Conservation (phyloP, 306 rosid genomes). For the Cucurbita argyrosperma region DNA sequence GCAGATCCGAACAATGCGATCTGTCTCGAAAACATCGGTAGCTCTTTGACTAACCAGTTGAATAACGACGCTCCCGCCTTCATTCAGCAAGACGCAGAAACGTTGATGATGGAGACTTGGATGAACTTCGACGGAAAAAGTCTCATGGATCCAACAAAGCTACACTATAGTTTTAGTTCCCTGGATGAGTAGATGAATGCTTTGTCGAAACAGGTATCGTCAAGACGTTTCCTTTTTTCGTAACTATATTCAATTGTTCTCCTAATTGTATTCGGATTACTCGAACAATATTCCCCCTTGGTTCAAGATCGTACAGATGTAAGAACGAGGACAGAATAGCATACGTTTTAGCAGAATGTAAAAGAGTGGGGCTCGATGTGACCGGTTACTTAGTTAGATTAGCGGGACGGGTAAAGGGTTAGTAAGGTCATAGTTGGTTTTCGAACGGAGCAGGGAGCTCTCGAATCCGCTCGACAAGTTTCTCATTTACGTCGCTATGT, state of each 20-base stretch:
- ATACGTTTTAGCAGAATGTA: too few relatives aligned
- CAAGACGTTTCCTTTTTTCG: neutral
- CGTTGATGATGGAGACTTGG: slow-evolving; percentile 14
- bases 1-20: slow-evolving; percentile 27
- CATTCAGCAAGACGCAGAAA: slow-evolving; percentile 12
- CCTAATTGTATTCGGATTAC: neutral
- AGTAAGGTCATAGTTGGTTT: neutral
- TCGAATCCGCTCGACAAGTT: neutral
- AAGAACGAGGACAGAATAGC: neutral
- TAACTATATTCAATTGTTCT: neutral
- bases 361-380: neutral
- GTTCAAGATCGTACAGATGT: neutral
- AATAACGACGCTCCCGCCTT: slow-evolving; percentile 19
- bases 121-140: slow-evolving; percentile 21
- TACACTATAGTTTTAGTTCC: slow-evolving; percentile 17
- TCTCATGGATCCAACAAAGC: slow-evolving; percentile 19
- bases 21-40: slow-evolving; percentile 10
- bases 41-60: slow-evolving; percentile 17
- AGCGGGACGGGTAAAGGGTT: neutral
- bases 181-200: slow-evolving; percentile 36
- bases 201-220: slow-evolving; percentile 34
- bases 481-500: neutral
- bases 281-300: neutral
- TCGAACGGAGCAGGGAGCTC: neutral
- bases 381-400: neutral